phyloP scores from a whole-genome alignment of 2,329 filamentous ascomycete genomes.

The Dothistroma pini region DNA sequence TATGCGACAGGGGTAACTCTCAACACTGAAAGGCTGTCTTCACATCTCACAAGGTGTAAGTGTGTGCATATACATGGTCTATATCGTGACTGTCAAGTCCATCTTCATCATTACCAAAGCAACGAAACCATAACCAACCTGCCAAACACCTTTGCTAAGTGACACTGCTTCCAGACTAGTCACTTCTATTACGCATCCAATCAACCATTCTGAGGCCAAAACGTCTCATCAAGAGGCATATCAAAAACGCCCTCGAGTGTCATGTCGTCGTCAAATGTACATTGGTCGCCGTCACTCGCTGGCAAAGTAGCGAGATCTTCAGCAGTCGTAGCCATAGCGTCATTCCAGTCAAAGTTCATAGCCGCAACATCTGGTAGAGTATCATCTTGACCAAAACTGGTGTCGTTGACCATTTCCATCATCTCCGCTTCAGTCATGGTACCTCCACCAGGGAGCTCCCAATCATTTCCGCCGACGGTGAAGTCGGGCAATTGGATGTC shows the following conservation, averaged over 20 bases:
- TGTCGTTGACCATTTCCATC: constrained; percentile 25
- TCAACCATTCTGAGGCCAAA: background rate
- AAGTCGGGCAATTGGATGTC: constrained; percentile 10
- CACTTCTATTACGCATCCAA: background rate
- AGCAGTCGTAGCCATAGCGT: constrained; percentile 1
- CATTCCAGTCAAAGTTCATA: background rate
- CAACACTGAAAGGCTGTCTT: too few relatives aligned
- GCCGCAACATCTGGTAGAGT: background rate
- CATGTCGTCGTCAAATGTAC: background rate
- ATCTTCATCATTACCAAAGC: background rate
- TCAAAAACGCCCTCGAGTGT: constrained; percentile 26
- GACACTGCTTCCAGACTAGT: background rate
- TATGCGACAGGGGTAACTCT: too few relatives aligned
- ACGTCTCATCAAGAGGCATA: constrained; percentile 24
- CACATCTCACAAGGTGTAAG: too few relatives aligned
- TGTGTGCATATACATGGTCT: background rate
- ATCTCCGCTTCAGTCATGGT: constrained; percentile 18
- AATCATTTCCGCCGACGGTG: constrained; percentile 7
- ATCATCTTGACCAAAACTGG: constrained; percentile 4
- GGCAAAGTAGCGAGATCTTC: constrained; percentile 1
- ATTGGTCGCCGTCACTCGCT: background rate
- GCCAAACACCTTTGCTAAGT: background rate
- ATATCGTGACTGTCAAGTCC: background rate
- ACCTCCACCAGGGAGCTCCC: constrained; percentile 10
- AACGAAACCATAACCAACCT: background rate